These are phyloP conservation scores for Hygrocybe punicea DNA, from an alignment of 768 basidiomycete species.

Conservation along the genomic window DNA sequence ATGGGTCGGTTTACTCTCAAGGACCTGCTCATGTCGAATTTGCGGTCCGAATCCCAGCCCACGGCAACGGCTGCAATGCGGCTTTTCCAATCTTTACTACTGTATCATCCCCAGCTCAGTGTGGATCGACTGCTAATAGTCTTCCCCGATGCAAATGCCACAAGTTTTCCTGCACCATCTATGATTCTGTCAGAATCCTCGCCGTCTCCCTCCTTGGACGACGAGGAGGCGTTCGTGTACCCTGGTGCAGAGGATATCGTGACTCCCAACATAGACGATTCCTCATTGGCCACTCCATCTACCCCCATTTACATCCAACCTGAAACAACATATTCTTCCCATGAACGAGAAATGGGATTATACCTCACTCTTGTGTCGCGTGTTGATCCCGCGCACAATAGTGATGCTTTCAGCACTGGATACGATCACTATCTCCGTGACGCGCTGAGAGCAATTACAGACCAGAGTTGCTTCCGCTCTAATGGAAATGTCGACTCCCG, in stretches of 20 bases:
- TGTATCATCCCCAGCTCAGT: slow-evolving; percentile 61
- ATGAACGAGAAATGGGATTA: slow-evolving; percentile 79
- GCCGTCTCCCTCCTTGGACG: slow-evolving; percentile 28
- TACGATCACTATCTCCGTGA: slow-evolving; percentile 82
- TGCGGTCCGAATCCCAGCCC: slow-evolving; percentile 61
- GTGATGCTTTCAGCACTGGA: slow-evolving; percentile 76
- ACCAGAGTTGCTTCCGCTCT: slow-evolving; percentile 55
- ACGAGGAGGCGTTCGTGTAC: slow-evolving; percentile 48
- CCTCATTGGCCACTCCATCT: slow-evolving; percentile 13
- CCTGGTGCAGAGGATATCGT: slow-evolving; percentile 36
- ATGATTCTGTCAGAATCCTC: slow-evolving; percentile 26
- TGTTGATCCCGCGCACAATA: slow-evolving; percentile 64
- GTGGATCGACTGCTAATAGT: slow-evolving; percentile 69
- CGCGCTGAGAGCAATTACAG: slow-evolving; percentile 64
- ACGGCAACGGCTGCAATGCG: slow-evolving; percentile 77
- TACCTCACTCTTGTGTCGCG: slow-evolving; percentile 78
- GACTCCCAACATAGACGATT: slow-evolving; percentile 7
- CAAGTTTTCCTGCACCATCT: slow-evolving; percentile 65
- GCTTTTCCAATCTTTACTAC: slow-evolving; percentile 71
- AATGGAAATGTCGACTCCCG: slow-evolving; percentile 41
- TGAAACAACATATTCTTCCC: slow-evolving; percentile 71
- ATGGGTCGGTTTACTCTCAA: slow-evolving; percentile 88
- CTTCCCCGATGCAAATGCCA: slow-evolving; percentile 66
- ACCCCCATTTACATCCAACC: slow-evolving; percentile 55
- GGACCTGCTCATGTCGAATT: slow-evolving; percentile 78